These are phyloP conservation scores for Ophiostoma australiae DNA, from an alignment of 2,329 filamentous ascomycete species.

Conservation along the genomic window DNA sequence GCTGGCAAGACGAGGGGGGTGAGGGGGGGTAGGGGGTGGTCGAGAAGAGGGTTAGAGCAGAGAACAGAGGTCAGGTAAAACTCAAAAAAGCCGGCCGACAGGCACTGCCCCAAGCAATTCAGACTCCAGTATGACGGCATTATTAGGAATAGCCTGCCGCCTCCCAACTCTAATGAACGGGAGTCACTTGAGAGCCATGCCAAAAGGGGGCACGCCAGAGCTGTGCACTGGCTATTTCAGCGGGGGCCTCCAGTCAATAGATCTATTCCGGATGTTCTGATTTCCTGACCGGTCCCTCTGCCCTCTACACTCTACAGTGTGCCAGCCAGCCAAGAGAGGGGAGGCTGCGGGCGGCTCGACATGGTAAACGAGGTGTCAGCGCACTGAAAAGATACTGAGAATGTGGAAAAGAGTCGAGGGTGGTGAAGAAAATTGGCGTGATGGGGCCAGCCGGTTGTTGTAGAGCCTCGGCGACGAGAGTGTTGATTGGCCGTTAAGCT, in stretches of 20 bases:
- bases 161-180: background rate
- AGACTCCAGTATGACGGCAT: background rate
- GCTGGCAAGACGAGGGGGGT: constrained; percentile 14
- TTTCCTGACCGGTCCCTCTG: background rate
- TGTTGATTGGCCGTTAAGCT: constrained; percentile 23
- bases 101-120: background rate
- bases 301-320: background rate
- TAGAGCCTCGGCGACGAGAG: background rate
- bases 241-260: background rate
- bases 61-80: background rate
- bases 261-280: background rate
- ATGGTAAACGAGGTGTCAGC: background rate
- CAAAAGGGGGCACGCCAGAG: background rate
- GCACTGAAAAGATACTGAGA: background rate
- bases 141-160: background rate
- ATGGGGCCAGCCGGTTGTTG: background rate
- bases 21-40: background rate
- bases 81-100: background rate
- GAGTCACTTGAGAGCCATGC: background rate
- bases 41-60: background rate
- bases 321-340: background rate
- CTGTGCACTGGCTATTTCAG: background rate
- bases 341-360: background rate
- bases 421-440: background rate
- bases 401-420: background rate